Conservation (phyloP, 805 yeast genomes). For the Saturnispora dispora region DNA sequence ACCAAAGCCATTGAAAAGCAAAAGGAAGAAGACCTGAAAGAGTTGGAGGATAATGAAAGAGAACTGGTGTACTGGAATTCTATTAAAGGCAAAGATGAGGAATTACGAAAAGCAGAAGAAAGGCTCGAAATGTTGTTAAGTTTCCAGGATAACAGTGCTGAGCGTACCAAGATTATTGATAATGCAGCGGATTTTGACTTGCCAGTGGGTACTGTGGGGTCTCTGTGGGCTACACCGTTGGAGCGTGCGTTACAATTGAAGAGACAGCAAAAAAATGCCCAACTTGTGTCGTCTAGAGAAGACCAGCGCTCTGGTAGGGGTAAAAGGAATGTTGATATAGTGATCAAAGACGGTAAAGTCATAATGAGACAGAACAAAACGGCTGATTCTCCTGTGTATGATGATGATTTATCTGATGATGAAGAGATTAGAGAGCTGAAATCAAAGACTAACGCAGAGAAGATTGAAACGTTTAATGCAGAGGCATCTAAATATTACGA, state of each 20-base stretch:
- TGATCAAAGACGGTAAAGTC: constrained; percentile 74
- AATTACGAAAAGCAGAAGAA: constrained; percentile 58
- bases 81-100: constrained; percentile 41
- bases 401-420: constrained; percentile 25
- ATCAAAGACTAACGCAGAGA: constrained; percentile 29
- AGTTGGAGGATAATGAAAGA: constrained; percentile 32
- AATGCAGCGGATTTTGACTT: constrained; percentile 81
- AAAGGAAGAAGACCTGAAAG: constrained; percentile 30
- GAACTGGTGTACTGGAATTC: constrained; percentile 37
- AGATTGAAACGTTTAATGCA: constrained; percentile 20
- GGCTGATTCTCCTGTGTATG: constrained; percentile 17
- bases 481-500: constrained; percentile 47
- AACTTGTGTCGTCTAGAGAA: constrained; percentile 54
- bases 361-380: constrained; percentile 40
- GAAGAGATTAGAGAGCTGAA: constrained; percentile 30
- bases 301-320: constrained; percentile 63
- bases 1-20: constrained; percentile 28
- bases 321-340: constrained; percentile 64
- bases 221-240: constrained; percentile 76
- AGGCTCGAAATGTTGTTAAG: constrained; percentile 63
- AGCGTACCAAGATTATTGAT: constrained; percentile 87
- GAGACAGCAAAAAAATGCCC: constrained; percentile 67
- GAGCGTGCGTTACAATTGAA: constrained; percentile 85
- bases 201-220: constrained; percentile 30
- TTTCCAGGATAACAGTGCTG: constrained; percentile 81